Evolutionary conservation across 2,329 filamentous ascomycete species (phyloP).

Genomic region (Diplocarpon mali): DNA sequence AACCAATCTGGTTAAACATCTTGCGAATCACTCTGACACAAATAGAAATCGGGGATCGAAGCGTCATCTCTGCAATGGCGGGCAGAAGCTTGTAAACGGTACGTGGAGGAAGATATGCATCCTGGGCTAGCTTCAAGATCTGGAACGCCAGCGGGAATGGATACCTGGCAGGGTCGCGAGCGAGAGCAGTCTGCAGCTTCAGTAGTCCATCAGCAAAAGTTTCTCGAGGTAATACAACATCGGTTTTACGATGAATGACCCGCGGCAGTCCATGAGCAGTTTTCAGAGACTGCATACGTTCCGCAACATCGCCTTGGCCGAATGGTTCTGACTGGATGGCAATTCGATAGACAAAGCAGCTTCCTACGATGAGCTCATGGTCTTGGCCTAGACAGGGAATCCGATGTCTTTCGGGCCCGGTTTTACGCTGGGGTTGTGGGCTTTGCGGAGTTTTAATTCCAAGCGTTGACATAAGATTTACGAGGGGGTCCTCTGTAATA

Average conservation of each 20-base stretch:
- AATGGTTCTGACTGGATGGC: not conserved
- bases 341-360: constrained; percentile 4
- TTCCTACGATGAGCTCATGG: not conserved
- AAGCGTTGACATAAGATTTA: constrained; percentile 1
- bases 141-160: constrained; percentile 50
- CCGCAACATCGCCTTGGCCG: not conserved
- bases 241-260: not conserved
- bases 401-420: constrained; percentile 2
- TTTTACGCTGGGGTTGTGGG: not conserved
- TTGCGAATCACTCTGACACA: constrained; percentile 43
- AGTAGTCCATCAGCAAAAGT: constrained; percentile 6
- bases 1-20: constrained; percentile 41
- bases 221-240: not conserved
- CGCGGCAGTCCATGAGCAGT: not conserved
- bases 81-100: constrained; percentile 39
- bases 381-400: not conserved
- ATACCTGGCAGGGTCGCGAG: constrained; percentile 23
- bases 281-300: not conserved
- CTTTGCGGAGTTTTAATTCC: constrained; percentile 8
- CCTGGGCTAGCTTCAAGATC: constrained; percentile 50
- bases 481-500: constrained; percentile 17
- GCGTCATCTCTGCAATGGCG: constrained; percentile 23
- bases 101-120: constrained; percentile 48
- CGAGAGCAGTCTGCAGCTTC: constrained; percentile 15
- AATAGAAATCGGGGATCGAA: constrained; percentile 28